These are phyloP conservation scores for Ophiostoma ips DNA, from an alignment of 2,329 filamentous ascomycete genomes.

Conservation along the genomic window DNA sequence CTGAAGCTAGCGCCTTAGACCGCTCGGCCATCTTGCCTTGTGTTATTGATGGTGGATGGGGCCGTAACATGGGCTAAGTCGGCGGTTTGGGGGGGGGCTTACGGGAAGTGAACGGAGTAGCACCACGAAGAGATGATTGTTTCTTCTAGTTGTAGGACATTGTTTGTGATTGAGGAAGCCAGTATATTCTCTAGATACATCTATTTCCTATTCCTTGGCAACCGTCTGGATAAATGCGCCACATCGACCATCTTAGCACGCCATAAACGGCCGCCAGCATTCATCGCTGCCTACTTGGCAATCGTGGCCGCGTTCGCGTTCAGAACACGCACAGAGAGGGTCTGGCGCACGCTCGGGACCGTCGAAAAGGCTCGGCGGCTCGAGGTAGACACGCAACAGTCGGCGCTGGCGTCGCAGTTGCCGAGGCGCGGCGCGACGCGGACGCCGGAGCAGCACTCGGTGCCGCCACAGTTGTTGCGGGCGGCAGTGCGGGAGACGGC, in stretches of 20 bases:
- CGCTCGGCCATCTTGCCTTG: constrained; percentile 4
- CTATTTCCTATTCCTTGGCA: no score
- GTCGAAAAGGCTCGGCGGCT: background rate
- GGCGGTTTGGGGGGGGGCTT: background rate
- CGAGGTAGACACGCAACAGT: background rate
- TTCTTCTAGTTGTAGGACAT: no score
- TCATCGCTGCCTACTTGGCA: no score
- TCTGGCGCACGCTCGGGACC: background rate
- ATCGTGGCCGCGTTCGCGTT: no score
- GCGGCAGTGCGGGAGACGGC: background rate
- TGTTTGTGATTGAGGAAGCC: no score
- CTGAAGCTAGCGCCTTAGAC: constrained; percentile 4
- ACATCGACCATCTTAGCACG: no score
- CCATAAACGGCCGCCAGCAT: no score
- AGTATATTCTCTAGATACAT: no score
- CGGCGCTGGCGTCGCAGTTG: constrained; percentile 1
- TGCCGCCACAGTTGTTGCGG: constrained; percentile 1
- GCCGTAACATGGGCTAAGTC: background rate
- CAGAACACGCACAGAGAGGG: background rate
- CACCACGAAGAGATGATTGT: no score
- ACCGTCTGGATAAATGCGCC: no score
- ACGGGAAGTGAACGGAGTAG: no score
- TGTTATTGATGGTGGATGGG: background rate
- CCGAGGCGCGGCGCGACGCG: background rate
- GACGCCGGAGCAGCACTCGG: background rate